Evolutionary conservation across 163 green algal species (phyloP).

Genomic region (Coccomyxa subellipsoidea): DNA sequence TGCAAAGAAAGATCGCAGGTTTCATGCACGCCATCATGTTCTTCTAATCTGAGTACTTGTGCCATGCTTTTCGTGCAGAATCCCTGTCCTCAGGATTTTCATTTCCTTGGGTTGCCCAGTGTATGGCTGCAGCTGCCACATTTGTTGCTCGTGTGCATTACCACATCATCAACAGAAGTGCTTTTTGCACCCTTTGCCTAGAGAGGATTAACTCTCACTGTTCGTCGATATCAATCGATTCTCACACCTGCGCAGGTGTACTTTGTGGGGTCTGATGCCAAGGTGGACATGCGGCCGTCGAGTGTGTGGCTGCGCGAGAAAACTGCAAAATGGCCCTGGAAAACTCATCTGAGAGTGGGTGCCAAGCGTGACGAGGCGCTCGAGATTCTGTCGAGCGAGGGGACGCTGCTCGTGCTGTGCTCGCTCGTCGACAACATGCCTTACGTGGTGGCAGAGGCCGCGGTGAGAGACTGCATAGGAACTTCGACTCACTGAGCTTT

Average conservation of each 20-base stretch:
- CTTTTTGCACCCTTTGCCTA: too few relatives aligned
- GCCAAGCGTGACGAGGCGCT: conserved; percentile 13
- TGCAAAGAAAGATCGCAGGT: too few relatives aligned
- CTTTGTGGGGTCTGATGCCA: conserved; percentile 17
- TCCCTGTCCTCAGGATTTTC: too few relatives aligned
- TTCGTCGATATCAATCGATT: too few relatives aligned
- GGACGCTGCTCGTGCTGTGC: conserved; percentile 20
- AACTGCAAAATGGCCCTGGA: conserved; percentile 11
- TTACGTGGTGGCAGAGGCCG: conserved; percentile 28
- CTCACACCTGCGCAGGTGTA: conserved; percentile 16
- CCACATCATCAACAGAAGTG: too few relatives aligned
- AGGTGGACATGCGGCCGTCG: conserved; percentile 19
- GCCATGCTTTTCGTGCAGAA: too few relatives aligned
- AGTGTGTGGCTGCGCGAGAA: conserved; percentile 13
- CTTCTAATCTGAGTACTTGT: too few relatives aligned
- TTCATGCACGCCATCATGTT: too few relatives aligned
- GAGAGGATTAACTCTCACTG: too few relatives aligned
- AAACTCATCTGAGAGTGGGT: neutral
- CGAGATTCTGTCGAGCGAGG: conserved; percentile 8
- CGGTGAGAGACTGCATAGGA: neutral
- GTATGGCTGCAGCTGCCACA: too few relatives aligned
- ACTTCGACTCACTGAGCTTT: neutral
- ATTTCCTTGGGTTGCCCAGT: too few relatives aligned
- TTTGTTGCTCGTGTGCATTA: too few relatives aligned
- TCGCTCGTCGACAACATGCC: conserved; percentile 27